Evolutionary conservation across 176 grass and related monocot genomes (phyloP).

Genomic region (Oryza coarctata): DNA sequence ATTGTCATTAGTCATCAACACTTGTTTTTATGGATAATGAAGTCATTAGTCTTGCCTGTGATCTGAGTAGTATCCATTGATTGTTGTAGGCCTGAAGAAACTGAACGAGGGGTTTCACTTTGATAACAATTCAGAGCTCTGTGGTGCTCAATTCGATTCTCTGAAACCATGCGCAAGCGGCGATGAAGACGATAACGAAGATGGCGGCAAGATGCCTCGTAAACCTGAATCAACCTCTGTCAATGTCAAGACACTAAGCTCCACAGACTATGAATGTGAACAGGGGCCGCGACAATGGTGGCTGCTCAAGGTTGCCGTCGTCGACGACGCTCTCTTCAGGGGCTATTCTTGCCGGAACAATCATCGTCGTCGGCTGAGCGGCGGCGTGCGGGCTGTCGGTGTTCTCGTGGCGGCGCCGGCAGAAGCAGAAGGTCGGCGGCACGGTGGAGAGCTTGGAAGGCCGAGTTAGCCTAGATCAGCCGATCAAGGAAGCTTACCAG

Average conservation of each 20-base stretch:
- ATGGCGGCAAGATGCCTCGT: slow-evolving; percentile 26
- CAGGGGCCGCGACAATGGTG: slow-evolving; percentile 13
- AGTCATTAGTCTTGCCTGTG: neutral
- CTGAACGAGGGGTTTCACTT: slow-evolving; percentile 58
- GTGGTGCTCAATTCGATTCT: slow-evolving; percentile 59
- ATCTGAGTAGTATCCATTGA: slow-evolving; percentile 14
- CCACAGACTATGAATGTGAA: slow-evolving; percentile 39
- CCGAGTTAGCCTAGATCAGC: slow-evolving; percentile 45
- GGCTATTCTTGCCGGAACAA: slow-evolving; percentile 47
- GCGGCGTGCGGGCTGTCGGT: slow-evolving; percentile 45
- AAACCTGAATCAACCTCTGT: slow-evolving; percentile 72
- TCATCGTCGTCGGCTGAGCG: slow-evolving; percentile 46
- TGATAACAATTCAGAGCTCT: slow-evolving; percentile 66
- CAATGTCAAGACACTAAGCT: slow-evolving; percentile 46
- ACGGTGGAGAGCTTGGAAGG: slow-evolving; percentile 60
- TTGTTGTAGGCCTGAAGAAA: slow-evolving; percentile 59
- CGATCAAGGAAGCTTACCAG: slow-evolving; percentile 41
- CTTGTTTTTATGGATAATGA: neutral
- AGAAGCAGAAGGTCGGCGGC: slow-evolving; percentile 71
- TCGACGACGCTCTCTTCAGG: slow-evolving; percentile 33
- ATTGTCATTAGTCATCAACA: neutral
- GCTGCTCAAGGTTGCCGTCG: slow-evolving; percentile 18
- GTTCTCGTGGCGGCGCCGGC: slow-evolving; percentile 53
- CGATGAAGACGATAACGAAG: slow-evolving; percentile 16
- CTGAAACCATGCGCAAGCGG: slow-evolving; percentile 46